Evolutionary conservation across 306 rosid genomes (phyloP), one percentile per base, ranked within the genome.

Genomic region (Castanea crenata): DNA sequence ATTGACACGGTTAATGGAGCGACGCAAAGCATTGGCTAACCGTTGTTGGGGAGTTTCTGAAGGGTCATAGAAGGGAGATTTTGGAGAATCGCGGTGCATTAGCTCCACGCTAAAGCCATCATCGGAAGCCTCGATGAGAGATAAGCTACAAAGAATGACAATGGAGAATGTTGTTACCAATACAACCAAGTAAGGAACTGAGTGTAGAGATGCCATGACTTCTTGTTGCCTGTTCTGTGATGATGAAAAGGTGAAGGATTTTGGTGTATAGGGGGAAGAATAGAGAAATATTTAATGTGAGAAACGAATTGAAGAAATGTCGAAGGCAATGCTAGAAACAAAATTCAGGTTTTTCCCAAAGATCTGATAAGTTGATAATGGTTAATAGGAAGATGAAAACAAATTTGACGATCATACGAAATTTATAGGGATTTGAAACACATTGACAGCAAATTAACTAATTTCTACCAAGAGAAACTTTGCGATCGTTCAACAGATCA

Each of bases 81-180:
- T 10, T 15, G 75, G 75, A 9, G 75, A 71, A 13, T 71, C 58
- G 3, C 75, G 58, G 58, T 46, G 58, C 35, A 71, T 71, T 56
- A 71, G 55, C 16, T 71, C 75, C 32, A 71, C 13, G 31, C 61
- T 71, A 76, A 88, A 85, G 19, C 87, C 86, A 0, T 79, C 70
- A 2, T 54, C 63, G 15, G 19, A 21, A 59, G 61, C 64, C 1
- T 49, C 29, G 1, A 32, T 15, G 64, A n/a, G 25, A 0, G 58
- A 52, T 21, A 64, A 31, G 44, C 21, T 64, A 31, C 44, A 16
- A 15, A 64, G 41, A 29, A 64, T 3, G 8, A 31, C 7, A 64
- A 64, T 29, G 41, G 19, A 7, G 38, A 64, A 27, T 2, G 13
- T 7, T 0, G 46, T 32, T 32, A n/a, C 25, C 2, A 65, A 16